Evolutionary conservation across 192 early-diverging fungal species (phyloP), one percentile per base, ranked within the genome.

Genomic region (Backusella tarrabulga): DNA sequence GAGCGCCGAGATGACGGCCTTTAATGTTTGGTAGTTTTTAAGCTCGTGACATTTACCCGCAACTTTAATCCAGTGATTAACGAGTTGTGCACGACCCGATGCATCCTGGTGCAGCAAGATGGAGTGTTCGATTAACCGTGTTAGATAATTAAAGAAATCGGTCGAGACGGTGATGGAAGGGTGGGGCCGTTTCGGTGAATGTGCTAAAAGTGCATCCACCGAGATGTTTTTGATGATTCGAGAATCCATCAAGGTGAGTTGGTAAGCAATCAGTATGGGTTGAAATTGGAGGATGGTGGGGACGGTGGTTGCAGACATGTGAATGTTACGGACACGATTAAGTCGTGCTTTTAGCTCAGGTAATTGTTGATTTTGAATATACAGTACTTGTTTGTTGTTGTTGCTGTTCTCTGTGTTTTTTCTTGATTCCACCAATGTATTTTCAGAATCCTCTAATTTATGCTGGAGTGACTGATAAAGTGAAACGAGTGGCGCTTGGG

Each of bases 91-190:
- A n/a, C 92, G 76, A 23, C 83, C 89, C 9, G 86, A 83, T 6
- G 89, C 83, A 52, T 87, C 84, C 7, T 77, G 74, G 3, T 87
- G 89, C 41, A 85, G 84, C 34, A 94, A 77, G 42, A 94, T 88
- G 2, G 92, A 84, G 68, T 84, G 86, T 79, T 94, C 92, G 21
- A 94, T 85, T 44, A 91, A 72, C 12, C 92, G 83, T 12, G 92
- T 90, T 9, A 94, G 72, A 73, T 92, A 93, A 71, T 94, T 94
- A 84, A 94, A 94, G 77, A 91, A 91, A 60, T 93, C 92, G 1
- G 92, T 87, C 15, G 85, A 86, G 1, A 86, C 87, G 29, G 87
- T 87, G 23, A 94, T 85, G 14, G 83, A 83, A 8, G 86, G 84
- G 23, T 89, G 84, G 3, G 90, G 90, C 9, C 80, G 78, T 17